Percentiles rank a stretch among this genome's conserved stretches.
These are phyloP conservation scores for Trypethelium eluteriae DNA, from an alignment of 495 filamentous ascomycete species.

Conservation along the genomic window DNA sequence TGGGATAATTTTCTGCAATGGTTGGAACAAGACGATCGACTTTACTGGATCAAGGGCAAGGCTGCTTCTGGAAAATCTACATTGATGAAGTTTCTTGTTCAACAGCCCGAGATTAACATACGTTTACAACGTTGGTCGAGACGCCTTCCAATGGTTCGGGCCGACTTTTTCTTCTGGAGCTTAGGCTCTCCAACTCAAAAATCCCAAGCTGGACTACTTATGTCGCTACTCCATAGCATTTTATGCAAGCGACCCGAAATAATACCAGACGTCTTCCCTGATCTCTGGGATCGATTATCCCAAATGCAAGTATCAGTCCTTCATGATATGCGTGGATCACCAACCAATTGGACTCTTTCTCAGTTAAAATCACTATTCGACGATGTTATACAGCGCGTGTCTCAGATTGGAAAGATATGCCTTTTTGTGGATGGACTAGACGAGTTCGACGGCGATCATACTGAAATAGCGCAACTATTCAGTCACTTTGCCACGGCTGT, in stretches of 20 bases:
- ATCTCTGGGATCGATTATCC: neutral
- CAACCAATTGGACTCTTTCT: neutral
- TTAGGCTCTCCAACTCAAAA: slow-evolving; percentile 4
- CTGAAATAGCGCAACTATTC: slow-evolving; percentile 27
- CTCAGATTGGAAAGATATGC: slow-evolving; percentile 8
- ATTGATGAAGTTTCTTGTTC: slow-evolving; percentile 10
- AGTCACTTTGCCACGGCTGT: slow-evolving; percentile 8
- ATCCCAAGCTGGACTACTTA: neutral
- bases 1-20: slow-evolving; percentile 3
- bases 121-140: neutral
- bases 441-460: slow-evolving; percentile 33
- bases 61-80: slow-evolving; percentile 9
- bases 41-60: slow-evolving; percentile 10
- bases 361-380: neutral
- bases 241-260: neutral
- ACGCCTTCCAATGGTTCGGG: neutral
- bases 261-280: slow-evolving; percentile 2
- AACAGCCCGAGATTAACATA: neutral
- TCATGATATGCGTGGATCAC: neutral
- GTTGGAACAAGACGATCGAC: neutral
- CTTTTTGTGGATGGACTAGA: slow-evolving; percentile 37
- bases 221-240: neutral
- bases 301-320: neutral
- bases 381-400: neutral
- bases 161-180: slow-evolving; percentile 5